These are phyloP conservation scores for Microdochium nivale DNA, from an alignment of 2,329 filamentous ascomycete species.

Conservation along the genomic window DNA sequence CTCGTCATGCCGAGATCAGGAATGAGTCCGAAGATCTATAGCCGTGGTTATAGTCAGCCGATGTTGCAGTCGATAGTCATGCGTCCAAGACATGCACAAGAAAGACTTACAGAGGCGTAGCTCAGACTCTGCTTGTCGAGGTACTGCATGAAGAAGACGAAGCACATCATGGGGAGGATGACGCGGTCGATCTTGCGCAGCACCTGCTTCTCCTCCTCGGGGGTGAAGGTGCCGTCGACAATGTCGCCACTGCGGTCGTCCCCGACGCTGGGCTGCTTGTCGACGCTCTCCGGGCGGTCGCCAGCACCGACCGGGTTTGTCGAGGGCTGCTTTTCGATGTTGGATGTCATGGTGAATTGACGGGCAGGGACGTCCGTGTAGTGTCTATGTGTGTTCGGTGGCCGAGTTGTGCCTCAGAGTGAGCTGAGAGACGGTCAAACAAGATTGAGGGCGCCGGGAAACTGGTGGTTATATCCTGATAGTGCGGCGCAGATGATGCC, in stretches of 20 bases:
- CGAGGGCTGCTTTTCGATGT: constrained; percentile 1
- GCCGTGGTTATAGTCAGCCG: constrained; percentile 5
- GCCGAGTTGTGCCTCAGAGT: no score
- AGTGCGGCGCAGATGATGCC: no score
- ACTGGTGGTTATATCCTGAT: no score
- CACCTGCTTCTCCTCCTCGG: constrained; percentile 21
- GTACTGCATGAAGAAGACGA: constrained; percentile 33
- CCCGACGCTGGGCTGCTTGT: constrained; percentile 6
- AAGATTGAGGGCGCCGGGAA: no score
- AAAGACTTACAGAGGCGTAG: constrained; percentile 24
- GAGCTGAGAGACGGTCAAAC: no score
- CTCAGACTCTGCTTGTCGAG: constrained; percentile 40
- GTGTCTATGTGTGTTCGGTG: background rate
- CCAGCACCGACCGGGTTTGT: background rate
- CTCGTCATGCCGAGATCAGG: constrained; percentile 34
- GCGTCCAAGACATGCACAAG: background rate
- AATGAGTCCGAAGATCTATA: constrained; percentile 32
- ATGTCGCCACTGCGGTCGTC: constrained; percentile 5
- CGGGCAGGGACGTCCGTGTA: background rate
- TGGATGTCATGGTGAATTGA: background rate
- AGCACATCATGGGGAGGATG: constrained; percentile 27
- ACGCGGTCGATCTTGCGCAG: constrained; percentile 23
- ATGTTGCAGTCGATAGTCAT: no score
- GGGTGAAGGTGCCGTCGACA: constrained; percentile 11
- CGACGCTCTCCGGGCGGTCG: background rate